Base-by-base conservation (phyloP, 2,329 filamentous ascomycete genomes). In the Microcyclosporella mali region DNA sequence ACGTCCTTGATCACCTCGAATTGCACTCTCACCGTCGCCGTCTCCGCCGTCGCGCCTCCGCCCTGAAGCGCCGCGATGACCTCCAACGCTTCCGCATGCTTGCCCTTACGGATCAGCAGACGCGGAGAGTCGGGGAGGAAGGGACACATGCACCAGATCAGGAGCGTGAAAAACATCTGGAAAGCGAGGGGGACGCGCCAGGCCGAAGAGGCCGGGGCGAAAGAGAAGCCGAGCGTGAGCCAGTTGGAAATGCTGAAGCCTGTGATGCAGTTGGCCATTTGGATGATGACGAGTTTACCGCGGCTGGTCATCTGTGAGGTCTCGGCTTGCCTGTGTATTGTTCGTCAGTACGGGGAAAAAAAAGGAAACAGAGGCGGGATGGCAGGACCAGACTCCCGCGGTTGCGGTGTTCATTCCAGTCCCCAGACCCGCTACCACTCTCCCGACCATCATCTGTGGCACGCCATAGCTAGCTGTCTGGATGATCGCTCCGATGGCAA, bases 171-270 rank as follows among this genome's bases (percentile, higher is more conserved):
- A 46, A 75, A 57, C 50, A 75, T 73, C 56, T 78, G 75, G 53
- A 78, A 73, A 2, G 56, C 56, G 4, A 79, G 66, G 0, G 75
- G 74, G 46, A 78, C 73, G 33, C 75, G 66, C 75, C 75, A 79
- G 19, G 70, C 61, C 12, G 71, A 63, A n/a, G 66, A 63, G 40
- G 45, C 66, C 3, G 69, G 68, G 33, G 71, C 46, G 34, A 57
- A 58, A 9, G 56, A 56, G 42, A 59, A 54, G 14, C 68, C 71
- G 37, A 73, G 69, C 37, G 73, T 69, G 46, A 72, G 60, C 71
- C 71, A 70, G 59, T 72, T 70, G 50, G 65, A 68, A 46, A 73
- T 65, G 31, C 65, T 70, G 48, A 74, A 70, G 48, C 71, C 71
- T 29, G 67, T 68, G n/a, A 70, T 73, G 42, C 73, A 73, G 57